Evolutionary conservation across 805 yeast species (phyloP).

Genomic region (Lipomyces sp.): DNA sequence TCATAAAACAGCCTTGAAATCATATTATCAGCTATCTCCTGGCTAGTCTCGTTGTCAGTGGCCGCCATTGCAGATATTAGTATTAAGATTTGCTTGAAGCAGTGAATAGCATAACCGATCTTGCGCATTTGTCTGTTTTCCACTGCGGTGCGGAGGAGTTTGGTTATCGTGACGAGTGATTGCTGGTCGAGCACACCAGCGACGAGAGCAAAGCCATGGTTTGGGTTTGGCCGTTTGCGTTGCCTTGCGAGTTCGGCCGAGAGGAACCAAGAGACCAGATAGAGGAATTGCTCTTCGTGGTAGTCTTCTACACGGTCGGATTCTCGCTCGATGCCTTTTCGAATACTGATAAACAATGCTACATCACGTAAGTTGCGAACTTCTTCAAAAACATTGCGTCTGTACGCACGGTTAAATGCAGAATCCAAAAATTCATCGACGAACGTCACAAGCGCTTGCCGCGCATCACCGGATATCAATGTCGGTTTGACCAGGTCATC

Average conservation of each 20-base stretch:
- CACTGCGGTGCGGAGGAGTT: conserved; percentile 48
- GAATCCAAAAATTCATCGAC: conserved; percentile 69
- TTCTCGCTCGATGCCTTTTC: conserved; percentile 54
- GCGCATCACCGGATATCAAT: conserved; percentile 45
- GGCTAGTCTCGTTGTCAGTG: conserved; percentile 52
- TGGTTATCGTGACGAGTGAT: conserved; percentile 59
- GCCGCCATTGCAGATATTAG: conserved; percentile 51
- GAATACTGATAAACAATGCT: conserved; percentile 58
- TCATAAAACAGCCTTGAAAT: conserved; percentile 73
- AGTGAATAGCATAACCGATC: conserved; percentile 69
- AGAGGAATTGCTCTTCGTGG: conserved; percentile 55
- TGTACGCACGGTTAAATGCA: conserved; percentile 61
- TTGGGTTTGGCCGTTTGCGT: conserved; percentile 23
- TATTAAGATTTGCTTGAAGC: conserved; percentile 66
- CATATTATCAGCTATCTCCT: conserved; percentile 61
- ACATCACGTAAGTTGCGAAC: neutral
- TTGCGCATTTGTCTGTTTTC: conserved; percentile 46
- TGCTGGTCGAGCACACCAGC: conserved; percentile 65
- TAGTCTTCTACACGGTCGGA: conserved; percentile 43
- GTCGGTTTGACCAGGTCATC: conserved; percentile 29
- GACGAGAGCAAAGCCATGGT: conserved; percentile 33
- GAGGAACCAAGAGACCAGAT: conserved; percentile 75
- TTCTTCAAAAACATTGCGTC: too few relatives aligned
- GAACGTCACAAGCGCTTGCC: conserved; percentile 50
- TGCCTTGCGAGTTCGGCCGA: conserved; percentile 58